Conservation (phyloP, 2,329 filamentous ascomycete species). For the Aspergillus udagawae region DNA sequence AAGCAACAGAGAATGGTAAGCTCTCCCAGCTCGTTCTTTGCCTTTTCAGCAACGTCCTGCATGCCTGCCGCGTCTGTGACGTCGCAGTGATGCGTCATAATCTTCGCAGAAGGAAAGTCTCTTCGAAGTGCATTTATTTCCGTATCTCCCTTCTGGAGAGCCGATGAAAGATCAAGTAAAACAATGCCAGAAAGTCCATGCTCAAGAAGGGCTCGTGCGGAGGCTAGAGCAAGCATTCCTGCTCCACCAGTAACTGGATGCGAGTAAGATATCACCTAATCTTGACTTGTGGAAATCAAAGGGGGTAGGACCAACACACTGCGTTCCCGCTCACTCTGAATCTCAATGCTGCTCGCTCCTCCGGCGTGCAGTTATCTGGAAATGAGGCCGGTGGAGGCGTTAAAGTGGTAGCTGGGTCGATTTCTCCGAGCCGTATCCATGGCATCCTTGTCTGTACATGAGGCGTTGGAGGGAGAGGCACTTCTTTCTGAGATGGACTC, state of each 20-base stretch:
- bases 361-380: constrained; percentile 14
- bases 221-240: constrained; percentile 58
- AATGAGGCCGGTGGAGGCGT: constrained; percentile 26
- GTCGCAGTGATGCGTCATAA: constrained; percentile 54
- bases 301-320: constrained; percentile 18
- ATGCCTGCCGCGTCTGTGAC: constrained; percentile 50
- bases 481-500: neutral
- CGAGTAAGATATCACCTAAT: neutral
- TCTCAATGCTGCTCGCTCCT: constrained; percentile 24
- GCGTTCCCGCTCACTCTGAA: constrained; percentile 30
- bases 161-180: constrained; percentile 56
- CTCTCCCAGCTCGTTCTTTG: constrained; percentile 40
- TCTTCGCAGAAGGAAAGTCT: constrained; percentile 53
- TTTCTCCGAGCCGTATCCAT: constrained; percentile 22
- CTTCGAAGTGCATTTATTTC: constrained; percentile 45
- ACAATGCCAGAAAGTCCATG: constrained; percentile 58
- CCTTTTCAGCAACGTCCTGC: constrained; percentile 8
- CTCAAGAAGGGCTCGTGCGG: constrained; percentile 61
- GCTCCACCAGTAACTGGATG: constrained; percentile 61
- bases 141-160: constrained; percentile 33
- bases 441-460: constrained; percentile 8
- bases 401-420: constrained; percentile 14
- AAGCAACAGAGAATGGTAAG: constrained; percentile 60
- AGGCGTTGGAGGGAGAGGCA: neutral
- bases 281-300: neutral